A percentile compares a stretch with the other conserved stretches of the same genome.
Evolutionary conservation across 2,329 filamentous ascomycete species (phyloP).

Genomic region (Penicillium sp.): DNA sequence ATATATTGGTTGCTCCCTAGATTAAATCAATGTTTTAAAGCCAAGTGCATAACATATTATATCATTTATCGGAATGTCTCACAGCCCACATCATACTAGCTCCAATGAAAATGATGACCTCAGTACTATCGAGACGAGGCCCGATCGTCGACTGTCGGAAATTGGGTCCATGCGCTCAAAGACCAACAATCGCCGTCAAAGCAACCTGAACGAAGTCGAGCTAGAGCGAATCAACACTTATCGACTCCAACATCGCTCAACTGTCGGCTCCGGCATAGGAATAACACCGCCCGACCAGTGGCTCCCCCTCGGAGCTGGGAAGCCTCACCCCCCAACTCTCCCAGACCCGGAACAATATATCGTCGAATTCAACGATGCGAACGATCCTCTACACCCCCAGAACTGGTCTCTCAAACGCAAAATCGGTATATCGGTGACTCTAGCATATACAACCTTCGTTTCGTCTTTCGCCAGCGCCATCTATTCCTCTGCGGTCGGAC

Average conservation of each 20-base stretch:
- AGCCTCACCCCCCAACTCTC: constrained; percentile 41
- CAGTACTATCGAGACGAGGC: background rate
- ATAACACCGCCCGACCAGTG: constrained; percentile 26
- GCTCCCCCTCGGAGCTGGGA: constrained; percentile 29
- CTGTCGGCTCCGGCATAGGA: constrained; percentile 25
- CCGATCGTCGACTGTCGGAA: constrained; percentile 3
- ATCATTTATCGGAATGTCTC: constrained; percentile 6
- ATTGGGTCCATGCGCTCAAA: background rate
- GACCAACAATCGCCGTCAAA: constrained; percentile 22
- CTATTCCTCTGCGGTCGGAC: constrained; percentile 64
- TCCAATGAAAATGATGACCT: constrained; percentile 10
- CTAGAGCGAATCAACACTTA: constrained; percentile 32
- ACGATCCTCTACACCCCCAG: constrained; percentile 54
- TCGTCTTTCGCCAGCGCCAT: constrained; percentile 59
- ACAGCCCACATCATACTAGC: background rate
- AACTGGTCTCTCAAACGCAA: constrained; percentile 53
- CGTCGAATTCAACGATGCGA: constrained; percentile 53
- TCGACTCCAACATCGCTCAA: constrained; percentile 28
- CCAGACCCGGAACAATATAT: constrained; percentile 55
- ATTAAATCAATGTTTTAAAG: background rate
- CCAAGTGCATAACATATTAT: background rate
- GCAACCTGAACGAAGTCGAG: constrained; percentile 24
- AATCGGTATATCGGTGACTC: constrained; percentile 23
- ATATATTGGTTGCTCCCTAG: background rate
- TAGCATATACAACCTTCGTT: constrained; percentile 51